These are phyloP conservation scores for Aspergillus sclerotiicarbonarius DNA, from an alignment of 495 filamentous ascomycete genomes.

Conservation along the genomic window DNA sequence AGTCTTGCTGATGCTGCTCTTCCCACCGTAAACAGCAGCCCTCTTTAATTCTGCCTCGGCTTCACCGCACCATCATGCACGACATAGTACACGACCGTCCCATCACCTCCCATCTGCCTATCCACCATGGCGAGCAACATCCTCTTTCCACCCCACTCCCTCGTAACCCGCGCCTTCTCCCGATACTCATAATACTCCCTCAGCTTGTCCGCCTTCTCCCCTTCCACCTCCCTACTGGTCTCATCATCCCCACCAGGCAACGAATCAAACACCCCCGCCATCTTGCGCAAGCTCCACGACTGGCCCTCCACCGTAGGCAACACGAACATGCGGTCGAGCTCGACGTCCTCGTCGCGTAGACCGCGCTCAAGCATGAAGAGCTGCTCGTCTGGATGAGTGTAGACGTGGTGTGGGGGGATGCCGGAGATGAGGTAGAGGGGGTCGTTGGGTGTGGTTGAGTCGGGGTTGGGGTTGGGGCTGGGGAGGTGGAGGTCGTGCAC, in stretches of 20 bases:
- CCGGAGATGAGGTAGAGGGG: slow-evolving; percentile 74
- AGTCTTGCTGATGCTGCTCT: neutral
- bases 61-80: slow-evolving; percentile 95
- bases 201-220: slow-evolving; percentile 31
- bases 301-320: slow-evolving; percentile 80
- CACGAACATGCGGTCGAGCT: slow-evolving; percentile 75
- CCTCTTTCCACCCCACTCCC: slow-evolving; percentile 59
- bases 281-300: slow-evolving; percentile 72
- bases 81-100: slow-evolving; percentile 92
- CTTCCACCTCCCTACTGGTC: slow-evolving; percentile 15
- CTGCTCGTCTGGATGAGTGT: slow-evolving; percentile 92
- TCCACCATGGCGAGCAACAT: slow-evolving; percentile 78
- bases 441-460: slow-evolving; percentile 27
- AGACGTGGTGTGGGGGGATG: slow-evolving; percentile 80
- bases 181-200: slow-evolving; percentile 39
- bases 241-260: slow-evolving; percentile 42
- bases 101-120: slow-evolving; percentile 63
- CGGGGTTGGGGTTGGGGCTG: slow-evolving; percentile 15
- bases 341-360: slow-evolving; percentile 45
- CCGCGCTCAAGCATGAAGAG: slow-evolving; percentile 66
- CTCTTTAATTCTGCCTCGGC: slow-evolving; percentile 85
- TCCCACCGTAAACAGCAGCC: no score
- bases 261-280: slow-evolving; percentile 79
- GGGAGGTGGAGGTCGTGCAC: slow-evolving; percentile 46
- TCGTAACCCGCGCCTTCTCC: slow-evolving; percentile 27